phyloP scores from a whole-genome alignment of 345 rosid species.

The Rhodamnia argentea region DNA sequence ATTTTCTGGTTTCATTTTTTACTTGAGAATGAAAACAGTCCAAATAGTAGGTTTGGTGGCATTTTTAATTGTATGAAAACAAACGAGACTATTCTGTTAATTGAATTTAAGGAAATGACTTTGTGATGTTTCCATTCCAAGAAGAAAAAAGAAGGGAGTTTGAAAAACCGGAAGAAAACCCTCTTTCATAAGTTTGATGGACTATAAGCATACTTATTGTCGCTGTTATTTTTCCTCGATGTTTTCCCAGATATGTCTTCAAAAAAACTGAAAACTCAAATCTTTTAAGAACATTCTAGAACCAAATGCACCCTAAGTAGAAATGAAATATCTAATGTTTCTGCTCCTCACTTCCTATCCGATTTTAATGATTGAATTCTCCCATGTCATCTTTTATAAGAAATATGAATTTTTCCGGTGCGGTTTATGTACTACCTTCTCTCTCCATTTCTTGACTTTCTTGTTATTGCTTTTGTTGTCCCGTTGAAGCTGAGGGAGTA shows the following conservation, averaged over 20 bases:
- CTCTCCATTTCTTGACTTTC: background rate
- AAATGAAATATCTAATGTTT: background rate
- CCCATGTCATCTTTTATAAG: background rate
- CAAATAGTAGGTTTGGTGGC: background rate
- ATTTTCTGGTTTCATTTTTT: background rate
- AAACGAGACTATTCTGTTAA: background rate
- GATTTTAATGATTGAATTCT: background rate
- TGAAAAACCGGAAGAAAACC: background rate
- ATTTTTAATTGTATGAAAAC: background rate
- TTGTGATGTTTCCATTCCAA: background rate
- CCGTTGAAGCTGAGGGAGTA: slow-evolving; percentile 72
- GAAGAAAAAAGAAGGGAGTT: background rate
- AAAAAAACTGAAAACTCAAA: background rate
- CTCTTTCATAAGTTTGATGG: background rate
- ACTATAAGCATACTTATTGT: background rate
- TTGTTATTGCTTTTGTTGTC: background rate
- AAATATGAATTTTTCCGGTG: background rate
- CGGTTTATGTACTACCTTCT: background rate
- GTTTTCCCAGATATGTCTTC: background rate
- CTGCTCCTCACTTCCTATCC: background rate
- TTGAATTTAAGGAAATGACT: background rate
- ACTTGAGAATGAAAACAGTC: background rate
- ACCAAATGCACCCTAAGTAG: background rate
- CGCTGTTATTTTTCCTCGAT: background rate
- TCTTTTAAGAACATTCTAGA: background rate